Conservation (phyloP, 441 rosid species). For the Daphne laureola region DNA sequence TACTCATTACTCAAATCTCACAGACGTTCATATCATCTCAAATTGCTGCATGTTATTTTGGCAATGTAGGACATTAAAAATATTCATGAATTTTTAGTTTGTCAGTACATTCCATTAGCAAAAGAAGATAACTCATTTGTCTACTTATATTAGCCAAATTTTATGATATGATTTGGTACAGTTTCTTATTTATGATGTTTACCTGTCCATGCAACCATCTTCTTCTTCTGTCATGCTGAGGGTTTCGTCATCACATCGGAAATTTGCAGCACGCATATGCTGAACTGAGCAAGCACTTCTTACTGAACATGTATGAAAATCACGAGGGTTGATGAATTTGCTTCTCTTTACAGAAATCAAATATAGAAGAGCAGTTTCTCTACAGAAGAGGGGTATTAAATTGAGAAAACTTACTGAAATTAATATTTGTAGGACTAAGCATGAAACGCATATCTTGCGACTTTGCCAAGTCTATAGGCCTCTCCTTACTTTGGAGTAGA, state of each 20-base stretch:
- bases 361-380: conserved; percentile 1
- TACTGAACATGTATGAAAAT: conserved; percentile 30
- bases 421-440: conserved; percentile 49
- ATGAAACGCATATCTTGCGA: conserved; percentile 84
- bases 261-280: conserved; percentile 21
- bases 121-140: too few species aligned
- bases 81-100: too few species aligned
- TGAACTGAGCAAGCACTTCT: conserved; percentile 28
- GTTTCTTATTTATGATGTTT: background rate
- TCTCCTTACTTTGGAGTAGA: conserved; percentile 43
- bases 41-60: too few species aligned
- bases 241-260: conserved; percentile 29
- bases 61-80: too few species aligned
- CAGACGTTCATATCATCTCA: too few species aligned
- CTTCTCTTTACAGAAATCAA: background rate
- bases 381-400: background rate
- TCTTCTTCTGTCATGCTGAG: conserved; percentile 28
- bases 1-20: too few species aligned
- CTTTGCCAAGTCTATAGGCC: conserved; percentile 75
- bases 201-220: conserved; percentile 32
- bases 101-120: too few species aligned
- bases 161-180: background rate
- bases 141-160: background rate
- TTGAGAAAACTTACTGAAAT: conserved; percentile 45
- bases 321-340: conserved; percentile 18